phyloP scores from a whole-genome alignment of 257 asterid species.

The Striga asiatica region DNA sequence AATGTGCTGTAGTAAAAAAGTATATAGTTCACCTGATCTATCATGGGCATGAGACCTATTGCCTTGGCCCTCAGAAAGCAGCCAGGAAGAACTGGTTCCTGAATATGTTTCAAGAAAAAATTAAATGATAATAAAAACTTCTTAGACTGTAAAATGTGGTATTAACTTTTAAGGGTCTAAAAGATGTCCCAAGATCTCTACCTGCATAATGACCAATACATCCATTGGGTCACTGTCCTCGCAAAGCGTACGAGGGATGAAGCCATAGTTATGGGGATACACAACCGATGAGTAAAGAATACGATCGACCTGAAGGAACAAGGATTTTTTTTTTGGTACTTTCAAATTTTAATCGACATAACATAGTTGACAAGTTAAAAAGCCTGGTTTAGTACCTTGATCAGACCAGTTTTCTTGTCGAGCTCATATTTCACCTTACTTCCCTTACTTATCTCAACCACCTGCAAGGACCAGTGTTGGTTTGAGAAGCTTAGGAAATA shows the following conservation, averaged over 20 bases:
- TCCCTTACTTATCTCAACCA: constrained; percentile 87
- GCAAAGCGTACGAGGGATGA: constrained; percentile 91
- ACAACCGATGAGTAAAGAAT: constrained; percentile 94
- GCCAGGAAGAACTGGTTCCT: constrained; percentile 96
- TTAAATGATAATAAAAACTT: neutral
- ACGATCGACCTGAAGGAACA: constrained; percentile 71
- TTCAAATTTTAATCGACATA: neutral
- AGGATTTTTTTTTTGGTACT: constrained; percentile 14
- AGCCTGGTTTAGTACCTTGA: constrained; percentile 49
- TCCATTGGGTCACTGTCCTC: constrained; percentile 93
- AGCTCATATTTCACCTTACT: constrained; percentile 97
- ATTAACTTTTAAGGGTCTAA: neutral
- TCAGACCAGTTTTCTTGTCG: constrained; percentile 89
- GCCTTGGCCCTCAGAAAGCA: constrained; percentile 97
- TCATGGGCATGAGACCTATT: constrained; percentile 98
- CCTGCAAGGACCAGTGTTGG: constrained; percentile 38
- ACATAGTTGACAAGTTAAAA: constrained; percentile 1
- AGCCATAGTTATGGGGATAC: constrained; percentile 98
- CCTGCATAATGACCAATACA: constrained; percentile 99
- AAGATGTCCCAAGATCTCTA: constrained; percentile 9
- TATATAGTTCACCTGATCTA: constrained; percentile 59
- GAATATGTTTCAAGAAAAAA: constrained; percentile 14
- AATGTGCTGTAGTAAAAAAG: neutral
- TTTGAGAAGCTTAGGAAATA: neutral
- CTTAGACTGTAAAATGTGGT: neutral